Conservation (phyloP, 352 stramenopile genomes). For the Phytophthora sp. region DNA sequence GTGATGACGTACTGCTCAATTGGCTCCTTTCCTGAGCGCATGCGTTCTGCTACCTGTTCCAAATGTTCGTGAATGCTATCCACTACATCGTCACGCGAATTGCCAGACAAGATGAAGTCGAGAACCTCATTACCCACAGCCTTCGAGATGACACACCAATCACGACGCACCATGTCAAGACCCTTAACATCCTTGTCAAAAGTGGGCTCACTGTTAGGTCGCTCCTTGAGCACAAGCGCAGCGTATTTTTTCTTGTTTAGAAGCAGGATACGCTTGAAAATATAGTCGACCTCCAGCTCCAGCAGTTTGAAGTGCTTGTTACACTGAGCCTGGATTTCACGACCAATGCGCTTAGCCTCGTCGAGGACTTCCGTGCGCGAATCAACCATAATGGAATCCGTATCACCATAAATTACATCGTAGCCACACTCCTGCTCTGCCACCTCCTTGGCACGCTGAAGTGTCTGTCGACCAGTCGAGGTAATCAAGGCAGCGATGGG, state of each 20-base stretch:
- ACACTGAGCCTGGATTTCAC: conserved; percentile 97
- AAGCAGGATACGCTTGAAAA: conserved; percentile 99
- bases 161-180: conserved; percentile 96
- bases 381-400: conserved; percentile 99
- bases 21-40: conserved; percentile 93
- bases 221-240: conserved; percentile 94
- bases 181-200: conserved; percentile 98
- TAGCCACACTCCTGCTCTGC: conserved; percentile 96
- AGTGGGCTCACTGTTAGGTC: conserved; percentile 48
- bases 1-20: conserved; percentile 99
- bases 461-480: conserved; percentile 97
- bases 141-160: conserved; percentile 99
- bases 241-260: conserved; percentile 99
- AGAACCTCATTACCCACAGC: conserved; percentile 96
- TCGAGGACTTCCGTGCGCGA: conserved; percentile 92
- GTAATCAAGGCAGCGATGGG: conserved; percentile 99
- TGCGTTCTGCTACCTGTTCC: conserved; percentile 89
- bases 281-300: conserved; percentile 99
- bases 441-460: conserved; percentile 98
- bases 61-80: conserved; percentile 97
- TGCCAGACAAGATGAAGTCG: conserved; percentile 97
- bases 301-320: conserved; percentile 99
- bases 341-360: conserved; percentile 94
- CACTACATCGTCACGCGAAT: conserved; percentile 94
- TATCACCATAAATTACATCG: conserved; percentile 99